These are phyloP conservation scores for Flaveria floridana DNA, from an alignment of 140 eudicot species.

Conservation along the genomic window DNA sequence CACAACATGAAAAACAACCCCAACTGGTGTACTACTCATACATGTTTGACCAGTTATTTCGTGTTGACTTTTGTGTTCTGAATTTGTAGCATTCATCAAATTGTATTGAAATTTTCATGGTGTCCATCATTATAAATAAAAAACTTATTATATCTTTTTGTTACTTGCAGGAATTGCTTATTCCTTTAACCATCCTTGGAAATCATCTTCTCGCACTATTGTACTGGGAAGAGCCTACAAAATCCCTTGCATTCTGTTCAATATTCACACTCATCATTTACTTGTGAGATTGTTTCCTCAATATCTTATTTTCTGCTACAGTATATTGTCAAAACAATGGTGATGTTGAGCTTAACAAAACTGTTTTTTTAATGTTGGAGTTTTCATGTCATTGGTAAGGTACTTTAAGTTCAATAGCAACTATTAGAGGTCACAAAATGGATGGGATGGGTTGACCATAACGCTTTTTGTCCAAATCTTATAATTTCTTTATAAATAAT, in stretches of 20 bases:
- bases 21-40: neutral
- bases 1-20: neutral
- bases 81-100: neutral
- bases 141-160: neutral
- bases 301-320: conserved; percentile 10
- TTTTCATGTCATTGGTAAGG: conserved; percentile 1
- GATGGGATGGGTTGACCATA: neutral
- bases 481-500: neutral
- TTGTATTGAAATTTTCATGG: conserved; percentile 8
- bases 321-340: neutral
- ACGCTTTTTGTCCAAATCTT: neutral
- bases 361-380: neutral
- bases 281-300: conserved; percentile 46
- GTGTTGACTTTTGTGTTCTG: neutral
- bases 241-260: conserved; percentile 68
- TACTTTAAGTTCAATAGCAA: neutral
- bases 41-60: neutral
- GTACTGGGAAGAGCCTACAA: conserved; percentile 71
- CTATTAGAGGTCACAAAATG: neutral
- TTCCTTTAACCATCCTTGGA: conserved; percentile 52
- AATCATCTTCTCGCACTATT: conserved; percentile 42
- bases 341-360: neutral
- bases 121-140: neutral
- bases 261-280: conserved; percentile 50
- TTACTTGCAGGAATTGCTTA: conserved; percentile 72